A percentile compares a stretch with the other conserved stretches of the same genome.
phyloP scores from a whole-genome alignment of 306 rosid species.

The Pyrus betulifolia region DNA sequence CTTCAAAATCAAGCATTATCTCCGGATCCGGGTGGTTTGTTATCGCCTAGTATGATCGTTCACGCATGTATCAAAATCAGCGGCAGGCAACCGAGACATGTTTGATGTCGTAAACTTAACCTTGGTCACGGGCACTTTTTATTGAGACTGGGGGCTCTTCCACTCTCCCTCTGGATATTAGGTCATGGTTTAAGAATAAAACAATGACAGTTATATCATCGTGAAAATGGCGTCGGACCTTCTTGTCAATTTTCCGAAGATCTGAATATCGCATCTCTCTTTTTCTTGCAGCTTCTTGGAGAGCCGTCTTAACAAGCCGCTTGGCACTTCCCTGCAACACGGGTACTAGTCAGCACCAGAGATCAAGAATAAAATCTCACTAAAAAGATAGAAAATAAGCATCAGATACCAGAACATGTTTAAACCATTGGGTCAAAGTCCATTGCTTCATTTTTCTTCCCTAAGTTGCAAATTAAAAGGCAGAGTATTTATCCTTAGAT shows the following conservation, averaged over 20 bases:
- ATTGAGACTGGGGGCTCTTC: slow-evolving; percentile 49
- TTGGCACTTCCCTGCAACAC: slow-evolving; percentile 79
- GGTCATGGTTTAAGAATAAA: slow-evolving; percentile 80
- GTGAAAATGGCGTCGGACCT: slow-evolving; percentile 81
- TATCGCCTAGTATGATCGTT: neutral
- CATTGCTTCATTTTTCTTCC: neutral
- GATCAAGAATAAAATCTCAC: neutral
- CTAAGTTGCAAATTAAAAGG: neutral
- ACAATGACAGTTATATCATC: slow-evolving; percentile 82
- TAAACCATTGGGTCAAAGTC: neutral
- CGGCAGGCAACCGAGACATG: neutral
- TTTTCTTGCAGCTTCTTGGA: slow-evolving; percentile 85
- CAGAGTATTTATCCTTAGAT: neutral
- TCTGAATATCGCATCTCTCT: slow-evolving; percentile 83
- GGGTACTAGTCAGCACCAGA: neutral
- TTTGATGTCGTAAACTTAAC: slow-evolving; percentile 14
- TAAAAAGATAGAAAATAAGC: neutral
- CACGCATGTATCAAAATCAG: neutral
- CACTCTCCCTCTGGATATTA: slow-evolving; percentile 48
- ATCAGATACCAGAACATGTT: neutral
- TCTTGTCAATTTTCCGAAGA: slow-evolving; percentile 70
- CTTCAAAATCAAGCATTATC: neutral
- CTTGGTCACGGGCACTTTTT: slow-evolving; percentile 53
- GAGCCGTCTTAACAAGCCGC: slow-evolving; percentile 78
- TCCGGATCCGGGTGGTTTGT: neutral